Conservation (phyloP, 345 rosid species). For the Rhizophora apiculata region DNA sequence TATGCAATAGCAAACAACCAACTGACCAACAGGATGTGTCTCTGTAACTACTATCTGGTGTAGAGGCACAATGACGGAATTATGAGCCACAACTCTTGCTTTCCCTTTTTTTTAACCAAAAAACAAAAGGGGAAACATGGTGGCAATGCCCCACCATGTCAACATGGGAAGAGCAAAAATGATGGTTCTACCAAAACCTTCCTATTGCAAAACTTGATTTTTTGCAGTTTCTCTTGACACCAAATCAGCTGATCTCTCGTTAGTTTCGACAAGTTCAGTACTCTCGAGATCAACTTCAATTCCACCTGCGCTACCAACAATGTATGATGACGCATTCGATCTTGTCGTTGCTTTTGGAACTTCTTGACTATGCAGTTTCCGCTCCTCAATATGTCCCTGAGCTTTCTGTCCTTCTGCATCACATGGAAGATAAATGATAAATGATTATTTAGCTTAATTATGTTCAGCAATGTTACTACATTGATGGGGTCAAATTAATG, state of each 20-base stretch:
- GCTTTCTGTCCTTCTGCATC: conserved; percentile 22
- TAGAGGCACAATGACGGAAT: no score
- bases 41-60: no score
- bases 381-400: conserved; percentile 20
- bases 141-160: not conserved
- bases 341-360: conserved; percentile 16
- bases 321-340: conserved; percentile 1
- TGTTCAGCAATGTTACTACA: no score
- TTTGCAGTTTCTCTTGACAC: conserved; percentile 28
- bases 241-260: conserved; percentile 22
- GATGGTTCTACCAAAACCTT: conserved; percentile 22
- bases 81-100: no score
- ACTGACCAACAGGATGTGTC: no score
- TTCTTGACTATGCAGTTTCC: conserved; percentile 26
- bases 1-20: no score
- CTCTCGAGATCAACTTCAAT: conserved; percentile 21
- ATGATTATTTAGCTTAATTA: no score
- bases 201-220: conserved; percentile 11
- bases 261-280: conserved; percentile 20
- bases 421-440: not conserved
- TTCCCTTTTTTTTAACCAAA: no score
- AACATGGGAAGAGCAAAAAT: conserved; percentile 25
- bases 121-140: no score
- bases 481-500: not conserved
- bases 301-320: conserved; percentile 23